These are phyloP conservation scores for Collybiopsis luxurians DNA, from an alignment of 768 basidiomycete genomes.

Conservation along the genomic window DNA sequence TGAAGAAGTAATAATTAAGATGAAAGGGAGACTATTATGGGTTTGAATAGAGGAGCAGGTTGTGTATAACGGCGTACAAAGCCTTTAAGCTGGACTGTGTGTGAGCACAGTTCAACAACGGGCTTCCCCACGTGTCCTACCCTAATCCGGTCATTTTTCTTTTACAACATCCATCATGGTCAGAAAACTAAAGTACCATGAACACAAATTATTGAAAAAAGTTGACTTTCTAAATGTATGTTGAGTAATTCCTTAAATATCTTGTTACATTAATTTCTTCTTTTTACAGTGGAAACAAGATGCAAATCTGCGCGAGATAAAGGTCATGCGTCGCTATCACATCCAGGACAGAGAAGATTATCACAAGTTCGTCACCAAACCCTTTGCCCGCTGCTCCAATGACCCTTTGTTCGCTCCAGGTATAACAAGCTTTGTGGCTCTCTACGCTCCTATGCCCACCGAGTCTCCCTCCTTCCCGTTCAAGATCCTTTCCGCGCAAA, in stretches of 20 bases:
- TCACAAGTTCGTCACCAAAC: constrained; percentile 59
- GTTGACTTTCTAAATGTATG: constrained; percentile 94
- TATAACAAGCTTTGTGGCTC: constrained; percentile 96
- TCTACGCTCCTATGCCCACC: constrained; percentile 81
- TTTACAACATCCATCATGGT: constrained; percentile 72
- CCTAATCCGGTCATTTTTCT: background rate
- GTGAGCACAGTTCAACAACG: background rate
- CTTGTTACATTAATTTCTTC: constrained; percentile 9
- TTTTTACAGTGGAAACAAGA: constrained; percentile 91
- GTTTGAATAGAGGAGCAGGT: no score
- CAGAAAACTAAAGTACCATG: constrained; percentile 94
- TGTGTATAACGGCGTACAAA: no score
- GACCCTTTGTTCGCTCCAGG: constrained; percentile 65
- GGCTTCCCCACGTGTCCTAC: constrained; percentile 36
- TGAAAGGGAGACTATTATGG: no score
- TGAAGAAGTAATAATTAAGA: no score
- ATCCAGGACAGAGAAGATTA: constrained; percentile 94
- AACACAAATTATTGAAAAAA: constrained; percentile 92
- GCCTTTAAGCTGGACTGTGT: background rate
- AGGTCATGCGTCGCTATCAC: constrained; percentile 94
- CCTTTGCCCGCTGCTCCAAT: constrained; percentile 65
- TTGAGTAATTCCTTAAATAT: constrained; percentile 13
- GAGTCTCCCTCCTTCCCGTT: constrained; percentile 80
- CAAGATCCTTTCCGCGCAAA: constrained; percentile 85
- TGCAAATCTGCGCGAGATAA: constrained; percentile 85